phyloP scores from a whole-genome alignment of 225 moss, liverwort and hornwort species.

The Thuidium tamariscinum region DNA sequence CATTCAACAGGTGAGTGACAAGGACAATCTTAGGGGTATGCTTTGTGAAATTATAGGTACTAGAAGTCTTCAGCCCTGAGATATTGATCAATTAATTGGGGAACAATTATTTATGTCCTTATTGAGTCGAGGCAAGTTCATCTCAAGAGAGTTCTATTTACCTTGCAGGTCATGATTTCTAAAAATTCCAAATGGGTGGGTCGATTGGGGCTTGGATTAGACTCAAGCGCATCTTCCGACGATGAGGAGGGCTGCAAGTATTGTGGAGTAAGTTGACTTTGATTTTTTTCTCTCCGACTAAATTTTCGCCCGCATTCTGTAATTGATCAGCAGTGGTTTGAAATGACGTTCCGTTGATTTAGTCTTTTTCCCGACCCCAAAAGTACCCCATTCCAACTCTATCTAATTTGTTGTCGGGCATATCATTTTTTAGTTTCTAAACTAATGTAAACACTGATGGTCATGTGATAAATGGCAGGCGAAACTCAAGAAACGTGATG shows the following conservation, averaged over 20 bases:
- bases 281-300: background rate
- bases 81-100: background rate
- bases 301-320: background rate
- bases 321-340: background rate
- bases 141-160: background rate
- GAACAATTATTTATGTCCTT: background rate
- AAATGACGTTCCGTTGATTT: background rate
- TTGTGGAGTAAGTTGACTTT: constrained; percentile 38
- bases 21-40: background rate
- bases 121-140: background rate
- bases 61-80: background rate
- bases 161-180: constrained; percentile 8
- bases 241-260: constrained; percentile 38
- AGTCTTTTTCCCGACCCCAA: background rate
- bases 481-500: constrained; percentile 9
- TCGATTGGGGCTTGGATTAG: background rate
- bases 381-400: background rate
- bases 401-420: background rate
- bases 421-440: background rate
- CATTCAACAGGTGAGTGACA: constrained; percentile 1
- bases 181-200: background rate
- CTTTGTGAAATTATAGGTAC: background rate
- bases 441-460: background rate
- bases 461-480: constrained; percentile 19
- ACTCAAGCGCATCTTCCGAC: constrained; percentile 9